Conservation (phyloP, 2,329 filamentous ascomycete genomes). For the Aquanectria penicillioides region DNA sequence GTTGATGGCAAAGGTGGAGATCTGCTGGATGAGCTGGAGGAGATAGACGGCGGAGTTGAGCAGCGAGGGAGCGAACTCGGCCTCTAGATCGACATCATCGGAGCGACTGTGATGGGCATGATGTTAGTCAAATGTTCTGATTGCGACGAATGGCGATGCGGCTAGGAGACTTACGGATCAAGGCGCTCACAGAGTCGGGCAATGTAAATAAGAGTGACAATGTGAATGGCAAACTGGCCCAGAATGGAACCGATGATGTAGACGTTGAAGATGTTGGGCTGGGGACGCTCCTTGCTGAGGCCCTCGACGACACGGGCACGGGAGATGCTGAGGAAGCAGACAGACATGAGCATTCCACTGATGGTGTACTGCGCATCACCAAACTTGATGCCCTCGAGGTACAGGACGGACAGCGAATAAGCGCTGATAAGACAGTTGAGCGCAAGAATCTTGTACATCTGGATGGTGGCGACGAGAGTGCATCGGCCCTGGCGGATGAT, state of each 20-base stretch:
- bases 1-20: conserved; percentile 99
- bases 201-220: conserved; percentile 92
- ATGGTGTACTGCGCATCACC: conserved; percentile 98
- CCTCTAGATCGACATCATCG: conserved; percentile 84
- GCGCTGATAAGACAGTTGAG: conserved; percentile 98
- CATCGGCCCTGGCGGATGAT: conserved; percentile 98
- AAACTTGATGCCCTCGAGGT: conserved; percentile 98
- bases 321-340: conserved; percentile 99
- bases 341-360: conserved; percentile 99
- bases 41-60: conserved; percentile 98
- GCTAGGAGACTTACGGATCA: conserved; percentile 79
- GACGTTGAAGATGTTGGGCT: conserved; percentile 98
- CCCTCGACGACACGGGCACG: conserved; percentile 95
- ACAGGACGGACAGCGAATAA: conserved; percentile 95
- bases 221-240: conserved; percentile 96
- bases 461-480: conserved; percentile 96
- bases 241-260: conserved; percentile 99
- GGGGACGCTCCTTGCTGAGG: conserved; percentile 94
- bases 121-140: conserved; percentile 38
- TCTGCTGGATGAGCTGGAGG: conserved; percentile 97
- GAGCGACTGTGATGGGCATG: conserved; percentile 53
- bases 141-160: background rate
- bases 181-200: conserved; percentile 86
- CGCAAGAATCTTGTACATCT: conserved; percentile 99
- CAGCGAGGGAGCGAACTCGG: conserved; percentile 91